Percentiles rank a stretch among this genome's conserved stretches.
Evolutionary conservation across 345 rosid species (phyloP).

Genomic region (Garcia nutans): DNA sequence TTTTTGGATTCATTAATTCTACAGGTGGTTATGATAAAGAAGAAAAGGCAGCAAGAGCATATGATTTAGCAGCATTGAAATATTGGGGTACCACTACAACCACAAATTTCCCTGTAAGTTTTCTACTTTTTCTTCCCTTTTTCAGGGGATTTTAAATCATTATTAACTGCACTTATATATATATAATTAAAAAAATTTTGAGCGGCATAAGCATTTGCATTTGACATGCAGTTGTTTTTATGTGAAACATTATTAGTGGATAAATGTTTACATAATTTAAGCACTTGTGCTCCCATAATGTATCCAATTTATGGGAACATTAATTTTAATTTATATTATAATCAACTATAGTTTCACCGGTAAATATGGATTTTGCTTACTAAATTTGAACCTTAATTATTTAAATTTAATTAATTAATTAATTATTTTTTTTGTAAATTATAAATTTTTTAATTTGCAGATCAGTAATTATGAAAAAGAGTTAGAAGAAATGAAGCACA

Average conservation of each 20-base stretch:
- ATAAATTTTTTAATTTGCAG: constrained; percentile 7
- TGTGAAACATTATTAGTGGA: constrained; percentile 9
- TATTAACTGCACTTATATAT: neutral
- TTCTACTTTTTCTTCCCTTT: constrained; percentile 3
- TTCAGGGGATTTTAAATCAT: constrained; percentile 6
- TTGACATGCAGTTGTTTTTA: constrained; percentile 12
- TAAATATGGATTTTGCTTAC: constrained; percentile 20
- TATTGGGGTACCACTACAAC: constrained; percentile 37
- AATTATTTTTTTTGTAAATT: neutral
- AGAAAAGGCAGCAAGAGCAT: constrained; percentile 36
- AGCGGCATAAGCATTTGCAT: constrained; percentile 15
- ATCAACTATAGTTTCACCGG: neutral
- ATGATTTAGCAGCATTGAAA: constrained; percentile 34
- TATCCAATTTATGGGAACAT: neutral
- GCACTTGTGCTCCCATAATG: constrained; percentile 23
- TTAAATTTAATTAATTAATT: no score
- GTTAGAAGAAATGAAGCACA: constrained; percentile 24
- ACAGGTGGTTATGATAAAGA: constrained; percentile 35
- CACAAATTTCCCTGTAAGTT: constrained; percentile 30
- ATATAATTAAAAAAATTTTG: neutral
- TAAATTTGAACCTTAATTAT: neutral
- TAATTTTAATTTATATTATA: neutral
- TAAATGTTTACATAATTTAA: neutral
- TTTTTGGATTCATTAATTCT: neutral
- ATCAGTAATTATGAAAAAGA: constrained; percentile 28